Evolutionary conservation across 352 stramenopile species (phyloP).

Genomic region (Pythium oligandrum): DNA sequence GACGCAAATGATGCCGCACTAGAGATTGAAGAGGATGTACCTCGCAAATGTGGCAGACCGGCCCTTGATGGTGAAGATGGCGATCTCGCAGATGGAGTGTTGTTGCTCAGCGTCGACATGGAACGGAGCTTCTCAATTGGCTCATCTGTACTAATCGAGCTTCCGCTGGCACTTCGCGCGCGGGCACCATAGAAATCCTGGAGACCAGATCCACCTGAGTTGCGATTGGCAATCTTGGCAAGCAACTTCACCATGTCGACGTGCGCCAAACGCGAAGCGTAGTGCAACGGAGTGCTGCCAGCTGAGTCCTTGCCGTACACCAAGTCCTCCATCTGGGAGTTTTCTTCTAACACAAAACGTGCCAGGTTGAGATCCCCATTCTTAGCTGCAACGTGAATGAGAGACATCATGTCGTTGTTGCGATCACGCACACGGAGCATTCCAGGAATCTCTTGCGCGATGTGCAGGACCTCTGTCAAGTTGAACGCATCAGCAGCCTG

Average conservation of each 20-base stretch:
- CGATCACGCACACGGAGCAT: constrained; percentile 79
- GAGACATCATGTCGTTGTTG: constrained; percentile 75
- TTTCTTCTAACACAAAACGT: constrained; percentile 80
- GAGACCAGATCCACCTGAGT: constrained; percentile 36
- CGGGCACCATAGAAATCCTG: constrained; percentile 41
- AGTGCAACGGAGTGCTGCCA: constrained; percentile 84
- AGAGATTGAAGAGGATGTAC: not conserved
- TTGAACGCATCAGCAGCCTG: constrained; percentile 72
- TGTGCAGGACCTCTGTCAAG: constrained; percentile 72
- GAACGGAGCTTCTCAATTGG: constrained; percentile 49
- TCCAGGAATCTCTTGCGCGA: constrained; percentile 74
- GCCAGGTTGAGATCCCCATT: constrained; percentile 83
- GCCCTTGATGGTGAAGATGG: not conserved
- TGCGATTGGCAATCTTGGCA: constrained; percentile 81
- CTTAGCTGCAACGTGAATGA: constrained; percentile 86
- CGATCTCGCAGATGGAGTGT: constrained; percentile 6
- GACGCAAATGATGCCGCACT: constrained; percentile 3
- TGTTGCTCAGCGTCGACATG: constrained; percentile 17
- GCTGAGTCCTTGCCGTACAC: constrained; percentile 75
- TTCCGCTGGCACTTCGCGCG: constrained; percentile 53
- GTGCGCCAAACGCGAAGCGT: constrained; percentile 66
- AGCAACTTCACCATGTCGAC: constrained; percentile 85
- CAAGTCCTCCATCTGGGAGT: constrained; percentile 76
- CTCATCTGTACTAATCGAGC: constrained; percentile 47
- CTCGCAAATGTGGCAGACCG: not conserved